phyloP scores from a whole-genome alignment of 257 asterid genomes.

The Solanum virginianum region DNA sequence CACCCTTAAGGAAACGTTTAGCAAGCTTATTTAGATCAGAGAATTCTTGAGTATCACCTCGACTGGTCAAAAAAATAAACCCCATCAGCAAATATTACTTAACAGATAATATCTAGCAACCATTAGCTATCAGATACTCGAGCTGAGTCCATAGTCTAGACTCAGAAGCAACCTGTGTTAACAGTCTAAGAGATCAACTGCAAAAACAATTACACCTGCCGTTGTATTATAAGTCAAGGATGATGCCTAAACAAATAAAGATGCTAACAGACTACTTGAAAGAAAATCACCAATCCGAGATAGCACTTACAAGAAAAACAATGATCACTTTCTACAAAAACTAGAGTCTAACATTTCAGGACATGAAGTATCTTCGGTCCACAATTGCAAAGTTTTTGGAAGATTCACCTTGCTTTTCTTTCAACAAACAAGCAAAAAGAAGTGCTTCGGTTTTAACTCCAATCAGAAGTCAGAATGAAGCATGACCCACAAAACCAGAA shows the following conservation, averaged over 20 bases:
- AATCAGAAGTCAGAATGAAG: background rate
- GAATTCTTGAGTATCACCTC: conserved; percentile 96
- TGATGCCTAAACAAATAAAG: background rate
- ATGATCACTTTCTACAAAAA: background rate
- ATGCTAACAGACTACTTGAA: background rate
- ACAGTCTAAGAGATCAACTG: background rate
- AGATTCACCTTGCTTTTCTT: background rate
- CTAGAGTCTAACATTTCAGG: background rate
- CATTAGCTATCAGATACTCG: background rate
- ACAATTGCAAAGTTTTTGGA: background rate
- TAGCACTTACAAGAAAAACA: background rate
- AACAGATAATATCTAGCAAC: background rate
- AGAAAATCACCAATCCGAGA: background rate
- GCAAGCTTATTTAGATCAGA: conserved; percentile 90
- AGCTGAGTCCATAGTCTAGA: background rate
- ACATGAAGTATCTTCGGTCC: background rate
- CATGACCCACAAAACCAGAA: background rate
- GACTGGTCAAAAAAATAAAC: conserved; percentile 44
- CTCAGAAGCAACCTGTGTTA: background rate
- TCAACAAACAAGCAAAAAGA: background rate
- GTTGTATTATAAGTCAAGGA: background rate
- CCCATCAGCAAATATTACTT: conserved; percentile 7
- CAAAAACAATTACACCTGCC: background rate
- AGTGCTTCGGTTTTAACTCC: background rate
- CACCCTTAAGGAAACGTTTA: conserved; percentile 68